Base-by-base conservation (phyloP, 495 filamentous ascomycete species). In the Physcia stellaris region DNA sequence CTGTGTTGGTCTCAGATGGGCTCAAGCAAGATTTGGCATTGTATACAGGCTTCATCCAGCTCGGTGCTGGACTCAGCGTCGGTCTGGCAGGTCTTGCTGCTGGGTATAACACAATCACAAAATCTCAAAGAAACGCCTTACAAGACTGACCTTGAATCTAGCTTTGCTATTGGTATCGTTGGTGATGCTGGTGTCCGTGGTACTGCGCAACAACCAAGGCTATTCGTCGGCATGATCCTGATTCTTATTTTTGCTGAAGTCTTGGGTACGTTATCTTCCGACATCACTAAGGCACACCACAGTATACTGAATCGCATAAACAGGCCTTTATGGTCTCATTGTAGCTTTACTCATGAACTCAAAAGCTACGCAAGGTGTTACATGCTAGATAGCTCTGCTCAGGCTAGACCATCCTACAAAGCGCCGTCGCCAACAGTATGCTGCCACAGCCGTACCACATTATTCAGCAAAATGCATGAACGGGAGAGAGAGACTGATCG, bases 241-340 rank as follows among this genome's bases (percentile, higher is more conserved):
- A 98, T 98, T 71, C 86, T 98, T 70, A 98, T 98, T 94, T 98
- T 98, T 71, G 90, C 92, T 55, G 90, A 96, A 93, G 90, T 96
- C 47, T 64, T 98, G 77, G 90, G 86, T 86, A 66, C 47, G 78
- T 23, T 10, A 24, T 21, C 26, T 20, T 20, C 5, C 9, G 10
- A 15, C 11, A 22, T 13, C 16, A 11, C n/a, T 28, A 39, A 12
- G 37, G 29, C 31, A 17, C 39, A 21, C 24, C 9, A n/a, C 39
- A 15, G 13, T 30, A 50, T 41, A 45, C 31, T 29, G 16, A 22
- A 6, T 0, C 5, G 39, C 24, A 27, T 45, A 85, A n/a, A n/a
- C n/a, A n/a, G 80, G 84, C 84, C 82, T 98, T 32, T 98, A 98
- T 68, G 90, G 90, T 49, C 69, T 98, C 51, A 98, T 98, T 56